Evolutionary conservation across 1,284 basidiomycete genomes (phyloP).

Genomic region (Apiotrichum mycotoxinovorans): DNA sequence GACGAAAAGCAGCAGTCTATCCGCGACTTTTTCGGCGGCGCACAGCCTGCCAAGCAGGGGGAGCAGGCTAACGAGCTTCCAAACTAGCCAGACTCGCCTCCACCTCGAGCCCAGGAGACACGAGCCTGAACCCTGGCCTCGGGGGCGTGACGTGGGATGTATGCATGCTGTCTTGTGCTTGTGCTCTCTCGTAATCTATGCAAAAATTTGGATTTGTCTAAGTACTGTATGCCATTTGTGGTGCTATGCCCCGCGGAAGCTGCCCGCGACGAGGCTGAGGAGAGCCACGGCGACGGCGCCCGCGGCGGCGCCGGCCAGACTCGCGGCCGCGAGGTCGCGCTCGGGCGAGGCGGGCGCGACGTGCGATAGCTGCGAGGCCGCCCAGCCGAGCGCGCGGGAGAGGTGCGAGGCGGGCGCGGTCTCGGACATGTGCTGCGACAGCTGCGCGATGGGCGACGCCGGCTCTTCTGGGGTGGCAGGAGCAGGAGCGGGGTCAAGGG

Average conservation of each 20-base stretch:
- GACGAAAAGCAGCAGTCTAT: slow-evolving; percentile 74
- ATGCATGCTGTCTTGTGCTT: neutral
- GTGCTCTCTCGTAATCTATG: slow-evolving; percentile 6
- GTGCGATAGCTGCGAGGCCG: slow-evolving; percentile 20
- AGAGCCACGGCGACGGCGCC: slow-evolving; percentile 9
- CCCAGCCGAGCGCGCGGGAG: slow-evolving; percentile 4
- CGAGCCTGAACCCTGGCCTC: too few relatives aligned
- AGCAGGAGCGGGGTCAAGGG: neutral
- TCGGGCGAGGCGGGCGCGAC: slow-evolving; percentile 26
- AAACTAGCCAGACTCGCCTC: neutral
- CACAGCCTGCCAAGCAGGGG: slow-evolving; percentile 12
- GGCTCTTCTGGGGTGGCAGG: neutral
- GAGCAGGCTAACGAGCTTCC: neutral
- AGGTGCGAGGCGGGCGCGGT: neutral
- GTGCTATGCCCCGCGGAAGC: neutral
- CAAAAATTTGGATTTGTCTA: too few relatives aligned
- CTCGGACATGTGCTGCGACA: neutral
- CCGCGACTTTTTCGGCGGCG: slow-evolving; percentile 70
- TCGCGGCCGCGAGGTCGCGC: slow-evolving; percentile 27
- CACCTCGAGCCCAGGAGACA: too few relatives aligned
- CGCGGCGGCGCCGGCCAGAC: slow-evolving; percentile 18
- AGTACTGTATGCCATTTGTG: too few relatives aligned
- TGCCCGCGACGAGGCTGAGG: neutral
- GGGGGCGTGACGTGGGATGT: too few relatives aligned
- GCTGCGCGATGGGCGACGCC: slow-evolving; percentile 8